phyloP scores from a whole-genome alignment of 768 basidiomycete genomes.

The Hirschioporus abietinus region DNA sequence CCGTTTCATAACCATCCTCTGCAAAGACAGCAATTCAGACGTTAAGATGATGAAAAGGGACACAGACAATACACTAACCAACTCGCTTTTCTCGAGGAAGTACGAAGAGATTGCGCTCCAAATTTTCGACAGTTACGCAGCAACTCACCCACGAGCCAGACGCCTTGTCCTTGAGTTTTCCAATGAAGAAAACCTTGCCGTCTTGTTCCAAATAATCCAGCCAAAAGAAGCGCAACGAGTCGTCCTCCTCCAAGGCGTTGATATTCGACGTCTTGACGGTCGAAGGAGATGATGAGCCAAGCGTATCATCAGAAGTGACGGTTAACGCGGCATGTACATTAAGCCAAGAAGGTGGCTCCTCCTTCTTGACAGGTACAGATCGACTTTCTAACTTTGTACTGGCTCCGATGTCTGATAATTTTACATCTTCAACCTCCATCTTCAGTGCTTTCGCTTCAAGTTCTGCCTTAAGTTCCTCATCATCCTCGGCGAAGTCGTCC shows the following conservation, averaged over 20 bases:
- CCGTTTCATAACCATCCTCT: constrained; percentile 49
- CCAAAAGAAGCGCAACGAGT: constrained; percentile 91
- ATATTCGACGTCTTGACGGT: constrained; percentile 34
- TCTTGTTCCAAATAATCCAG: constrained; percentile 87
- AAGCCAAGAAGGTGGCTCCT: constrained; percentile 58
- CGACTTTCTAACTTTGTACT: constrained; percentile 19
- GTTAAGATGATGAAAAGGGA: not conserved
- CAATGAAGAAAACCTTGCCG: constrained; percentile 82
- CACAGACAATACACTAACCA: constrained; percentile 24
- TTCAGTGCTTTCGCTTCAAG: constrained; percentile 22
- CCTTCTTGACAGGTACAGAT: constrained; percentile 31
- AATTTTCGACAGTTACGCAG: constrained; percentile 77
- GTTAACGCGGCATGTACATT: constrained; percentile 69
- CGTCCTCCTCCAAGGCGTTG: constrained; percentile 75
- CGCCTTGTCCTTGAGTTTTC: constrained; percentile 81
- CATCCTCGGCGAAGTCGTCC: constrained; percentile 51
- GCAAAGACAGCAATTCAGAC: constrained; percentile 7
- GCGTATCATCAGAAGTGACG: constrained; percentile 53
- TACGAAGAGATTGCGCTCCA: constrained; percentile 88
- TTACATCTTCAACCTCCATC: constrained; percentile 16
- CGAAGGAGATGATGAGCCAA: constrained; percentile 38
- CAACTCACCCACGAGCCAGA: constrained; percentile 72
- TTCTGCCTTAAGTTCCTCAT: constrained; percentile 40
- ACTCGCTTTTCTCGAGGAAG: constrained; percentile 69
- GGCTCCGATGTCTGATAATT: constrained; percentile 20